These are phyloP conservation scores for Rhododendron henanense DNA, from an alignment of 148 eudicot species.

Conservation along the genomic window DNA sequence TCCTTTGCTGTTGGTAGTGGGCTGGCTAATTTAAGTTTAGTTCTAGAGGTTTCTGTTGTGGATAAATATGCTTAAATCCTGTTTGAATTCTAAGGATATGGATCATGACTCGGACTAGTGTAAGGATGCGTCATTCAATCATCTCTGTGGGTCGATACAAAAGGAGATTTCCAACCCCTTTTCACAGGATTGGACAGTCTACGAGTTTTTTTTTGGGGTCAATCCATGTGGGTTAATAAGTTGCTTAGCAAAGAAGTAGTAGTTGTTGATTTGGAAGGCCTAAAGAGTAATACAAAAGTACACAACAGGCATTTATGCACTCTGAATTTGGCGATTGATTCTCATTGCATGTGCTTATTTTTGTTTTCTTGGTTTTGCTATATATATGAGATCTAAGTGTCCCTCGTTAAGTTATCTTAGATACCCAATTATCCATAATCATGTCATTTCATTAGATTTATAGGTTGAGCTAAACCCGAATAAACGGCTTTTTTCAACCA, in stretches of 20 bases:
- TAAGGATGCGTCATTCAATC: not conserved
- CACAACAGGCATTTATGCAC: not conserved
- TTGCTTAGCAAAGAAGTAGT: constrained; percentile 12
- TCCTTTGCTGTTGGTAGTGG: not conserved
- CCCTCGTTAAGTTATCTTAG: not conserved
- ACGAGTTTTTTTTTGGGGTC: not conserved
- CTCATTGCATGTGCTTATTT: not conserved
- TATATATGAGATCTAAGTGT: not conserved
- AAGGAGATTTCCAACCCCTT: not conserved
- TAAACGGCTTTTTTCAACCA: not conserved
- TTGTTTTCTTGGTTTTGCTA: not conserved
- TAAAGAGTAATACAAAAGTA: not conserved
- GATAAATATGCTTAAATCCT: not conserved
- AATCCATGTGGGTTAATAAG: constrained; percentile 4
- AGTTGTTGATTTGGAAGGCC: not conserved
- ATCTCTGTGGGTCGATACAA: not conserved
- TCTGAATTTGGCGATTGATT: not conserved
- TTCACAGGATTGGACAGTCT: not conserved
- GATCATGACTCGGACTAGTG: constrained; percentile 8
- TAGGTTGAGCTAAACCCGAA: not conserved
- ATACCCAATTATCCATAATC: not conserved
- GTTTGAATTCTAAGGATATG: not conserved
- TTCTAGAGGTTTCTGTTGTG: not conserved
- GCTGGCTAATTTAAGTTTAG: not conserved
- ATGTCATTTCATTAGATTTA: not conserved